phyloP scores from a whole-genome alignment of 2,329 filamentous ascomycete species.

The Aspergillus tanneri region DNA sequence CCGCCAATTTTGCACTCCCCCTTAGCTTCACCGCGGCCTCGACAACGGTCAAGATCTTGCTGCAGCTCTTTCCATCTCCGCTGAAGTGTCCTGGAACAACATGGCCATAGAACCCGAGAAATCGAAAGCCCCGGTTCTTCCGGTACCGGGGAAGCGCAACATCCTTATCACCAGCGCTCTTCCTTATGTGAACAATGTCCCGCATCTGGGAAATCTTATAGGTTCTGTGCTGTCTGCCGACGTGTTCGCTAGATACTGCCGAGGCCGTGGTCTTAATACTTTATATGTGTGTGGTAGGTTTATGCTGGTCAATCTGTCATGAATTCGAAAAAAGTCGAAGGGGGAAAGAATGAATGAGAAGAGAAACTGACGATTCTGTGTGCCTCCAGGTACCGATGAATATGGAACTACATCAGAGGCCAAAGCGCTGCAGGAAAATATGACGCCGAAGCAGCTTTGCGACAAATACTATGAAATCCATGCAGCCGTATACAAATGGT shows the following conservation, averaged over 20 bases:
- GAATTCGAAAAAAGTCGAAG: no score
- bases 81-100: slow-evolving; percentile 11
- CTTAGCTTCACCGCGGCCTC: no score
- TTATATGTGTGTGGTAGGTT: slow-evolving; percentile 75
- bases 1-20: no score
- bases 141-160: slow-evolving; percentile 74
- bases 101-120: slow-evolving; percentile 36
- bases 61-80: not conserved
- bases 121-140: slow-evolving; percentile 48
- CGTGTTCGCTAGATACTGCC: slow-evolving; percentile 62
- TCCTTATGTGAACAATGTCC: slow-evolving; percentile 77
- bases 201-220: slow-evolving; percentile 86
- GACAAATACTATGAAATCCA: slow-evolving; percentile 90
- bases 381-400: slow-evolving; percentile 63
- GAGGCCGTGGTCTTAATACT: slow-evolving; percentile 72
- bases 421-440: slow-evolving; percentile 83
- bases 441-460: slow-evolving; percentile 80
- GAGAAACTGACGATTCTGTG: not conserved
- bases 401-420: slow-evolving; percentile 96
- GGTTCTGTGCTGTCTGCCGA: slow-evolving; percentile 86
- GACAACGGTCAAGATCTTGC: no score
- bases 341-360: no score
- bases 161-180: slow-evolving; percentile 89
- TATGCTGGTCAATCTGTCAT: not conserved
- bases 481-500: slow-evolving; percentile 92